These are phyloP conservation scores for Rhynchosporium graminicola DNA, from an alignment of 2,329 filamentous ascomycete species.

Conservation along the genomic window DNA sequence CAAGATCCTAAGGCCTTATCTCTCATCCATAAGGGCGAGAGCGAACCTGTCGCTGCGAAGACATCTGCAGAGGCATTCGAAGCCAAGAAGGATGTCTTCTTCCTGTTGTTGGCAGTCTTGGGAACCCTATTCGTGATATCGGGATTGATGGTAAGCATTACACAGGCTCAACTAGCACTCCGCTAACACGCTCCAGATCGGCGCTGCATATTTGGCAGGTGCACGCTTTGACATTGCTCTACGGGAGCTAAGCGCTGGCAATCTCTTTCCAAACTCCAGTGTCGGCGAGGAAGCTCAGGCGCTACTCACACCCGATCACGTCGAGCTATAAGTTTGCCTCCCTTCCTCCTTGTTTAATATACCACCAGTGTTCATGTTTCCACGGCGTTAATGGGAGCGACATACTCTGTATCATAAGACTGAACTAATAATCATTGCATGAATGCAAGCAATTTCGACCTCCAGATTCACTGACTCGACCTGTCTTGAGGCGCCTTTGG, in stretches of 20 bases:
- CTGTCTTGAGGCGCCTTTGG: background rate
- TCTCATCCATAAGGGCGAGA: constrained; percentile 42
- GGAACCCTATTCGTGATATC: constrained; percentile 71
- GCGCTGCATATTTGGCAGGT: constrained; percentile 75
- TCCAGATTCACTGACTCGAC: background rate
- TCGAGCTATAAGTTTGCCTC: constrained; percentile 29
- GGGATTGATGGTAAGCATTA: constrained; percentile 68
- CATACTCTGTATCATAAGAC: constrained; percentile 14
- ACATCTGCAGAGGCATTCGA: constrained; percentile 43
- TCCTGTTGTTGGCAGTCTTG: constrained; percentile 68
- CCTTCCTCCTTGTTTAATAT: constrained; percentile 20
- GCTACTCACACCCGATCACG: constrained; percentile 37
- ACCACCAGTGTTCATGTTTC: constrained; percentile 18
- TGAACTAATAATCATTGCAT: constrained; percentile 15
- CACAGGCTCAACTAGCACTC: background rate
- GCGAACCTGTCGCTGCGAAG: constrained; percentile 6
- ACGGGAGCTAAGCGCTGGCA: constrained; percentile 51
- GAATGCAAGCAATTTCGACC: constrained; percentile 1
- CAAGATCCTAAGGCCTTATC: constrained; percentile 68
- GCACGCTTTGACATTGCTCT: constrained; percentile 77
- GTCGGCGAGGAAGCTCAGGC: constrained; percentile 32
- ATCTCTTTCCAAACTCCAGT: constrained; percentile 42
- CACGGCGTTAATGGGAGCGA: constrained; percentile 17
- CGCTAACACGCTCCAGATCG: constrained; percentile 57
- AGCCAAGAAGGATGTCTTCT: constrained; percentile 55